Percentiles rank a stretch among this genome's conserved stretches.
These are phyloP conservation scores for Stemphylium lycopersici DNA, from an alignment of 2,329 filamentous ascomycete species.

Conservation along the genomic window DNA sequence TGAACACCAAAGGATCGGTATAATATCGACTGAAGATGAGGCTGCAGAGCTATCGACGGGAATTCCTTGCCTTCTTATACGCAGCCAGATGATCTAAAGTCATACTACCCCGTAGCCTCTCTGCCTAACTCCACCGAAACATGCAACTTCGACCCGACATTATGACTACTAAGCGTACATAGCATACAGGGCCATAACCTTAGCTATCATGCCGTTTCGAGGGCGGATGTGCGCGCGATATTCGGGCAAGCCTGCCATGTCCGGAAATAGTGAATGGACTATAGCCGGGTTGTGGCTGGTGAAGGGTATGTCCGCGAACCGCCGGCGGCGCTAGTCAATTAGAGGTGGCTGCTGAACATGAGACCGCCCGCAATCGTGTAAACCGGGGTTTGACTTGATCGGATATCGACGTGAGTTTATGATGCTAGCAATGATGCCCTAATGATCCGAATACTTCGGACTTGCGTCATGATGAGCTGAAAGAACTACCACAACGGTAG, in stretches of 20 bases:
- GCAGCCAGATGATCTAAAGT: neutral
- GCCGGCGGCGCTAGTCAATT: neutral
- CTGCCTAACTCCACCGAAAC: neutral
- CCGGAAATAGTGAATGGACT: neutral
- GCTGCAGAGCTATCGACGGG: neutral
- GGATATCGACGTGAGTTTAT: neutral
- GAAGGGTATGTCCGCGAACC: neutral
- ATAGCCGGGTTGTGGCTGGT: neutral
- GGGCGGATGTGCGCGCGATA: neutral
- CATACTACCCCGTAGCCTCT: neutral
- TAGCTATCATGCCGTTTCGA: neutral
- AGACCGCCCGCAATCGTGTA: neutral
- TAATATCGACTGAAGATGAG: neutral
- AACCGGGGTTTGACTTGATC: neutral
- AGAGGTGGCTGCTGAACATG: neutral
- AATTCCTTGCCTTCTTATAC: neutral
- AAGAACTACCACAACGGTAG: neutral
- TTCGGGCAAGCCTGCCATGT: neutral
- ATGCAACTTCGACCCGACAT: neutral
- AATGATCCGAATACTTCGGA: neutral
- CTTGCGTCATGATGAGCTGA: slow-evolving; percentile 1
- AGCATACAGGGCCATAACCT: neutral
- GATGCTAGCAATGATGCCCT: neutral
- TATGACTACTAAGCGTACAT: neutral
- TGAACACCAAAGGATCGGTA: neutral